Conservation (phyloP, 805 yeast species). For the Wickerhamiella brachini region DNA sequence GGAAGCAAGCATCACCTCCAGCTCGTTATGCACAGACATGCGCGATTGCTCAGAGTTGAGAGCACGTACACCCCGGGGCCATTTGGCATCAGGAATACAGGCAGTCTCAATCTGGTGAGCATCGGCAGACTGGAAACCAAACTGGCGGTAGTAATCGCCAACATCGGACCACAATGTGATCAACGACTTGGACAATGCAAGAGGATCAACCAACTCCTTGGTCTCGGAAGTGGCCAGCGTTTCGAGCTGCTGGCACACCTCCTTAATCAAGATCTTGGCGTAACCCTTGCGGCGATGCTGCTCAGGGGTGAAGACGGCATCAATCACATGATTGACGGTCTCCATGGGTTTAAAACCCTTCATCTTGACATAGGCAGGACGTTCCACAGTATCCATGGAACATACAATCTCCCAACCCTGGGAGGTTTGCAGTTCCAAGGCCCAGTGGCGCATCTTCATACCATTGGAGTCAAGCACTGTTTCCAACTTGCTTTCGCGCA, state of each 20-base stretch:
- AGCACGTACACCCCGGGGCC: not conserved
- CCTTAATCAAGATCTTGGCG: constrained; percentile 34
- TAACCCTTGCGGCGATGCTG: constrained; percentile 39
- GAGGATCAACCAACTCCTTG: not conserved
- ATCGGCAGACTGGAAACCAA: constrained; percentile 30
- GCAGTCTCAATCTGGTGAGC: not conserved
- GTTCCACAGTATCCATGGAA: constrained; percentile 33
- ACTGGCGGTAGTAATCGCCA: constrained; percentile 48
- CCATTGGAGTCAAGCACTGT: constrained; percentile 8
- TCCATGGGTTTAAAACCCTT: constrained; percentile 11
- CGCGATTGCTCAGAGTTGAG: constrained; percentile 8
- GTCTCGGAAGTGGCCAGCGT: constrained; percentile 8
- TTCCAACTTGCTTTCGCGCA: constrained; percentile 17
- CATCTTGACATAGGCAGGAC: constrained; percentile 18
- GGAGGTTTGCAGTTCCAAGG: constrained; percentile 8
- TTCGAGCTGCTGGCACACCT: constrained; percentile 7
- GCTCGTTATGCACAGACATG: constrained; percentile 4
- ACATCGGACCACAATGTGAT: constrained; percentile 54
- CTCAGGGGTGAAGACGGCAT: constrained; percentile 42
- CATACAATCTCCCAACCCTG: constrained; percentile 21
- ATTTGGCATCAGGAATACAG: not conserved
- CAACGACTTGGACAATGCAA: constrained; percentile 18
- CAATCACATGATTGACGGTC: constrained; percentile 27
- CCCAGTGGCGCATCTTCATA: constrained; percentile 20
- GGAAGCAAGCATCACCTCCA: constrained; percentile 10